Base-by-base conservation (phyloP, 2,329 filamentous ascomycete species). In the Pseudocercospora crystallina region DNA sequence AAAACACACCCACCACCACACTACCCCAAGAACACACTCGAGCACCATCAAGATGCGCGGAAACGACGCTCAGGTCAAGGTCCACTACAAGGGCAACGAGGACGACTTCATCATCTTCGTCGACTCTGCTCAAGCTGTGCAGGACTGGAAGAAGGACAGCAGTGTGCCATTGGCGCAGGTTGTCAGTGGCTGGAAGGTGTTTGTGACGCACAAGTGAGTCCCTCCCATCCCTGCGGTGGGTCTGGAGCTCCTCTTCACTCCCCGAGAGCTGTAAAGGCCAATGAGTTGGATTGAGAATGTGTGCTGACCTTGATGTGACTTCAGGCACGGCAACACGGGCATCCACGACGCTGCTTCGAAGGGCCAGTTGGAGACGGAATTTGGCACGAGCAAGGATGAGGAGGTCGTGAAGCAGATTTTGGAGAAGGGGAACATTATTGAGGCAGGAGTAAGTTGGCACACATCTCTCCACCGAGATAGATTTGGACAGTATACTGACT, bases 131-230 rank as follows among this genome's bases (percentile, higher is more conserved):
- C 69, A 87, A 54, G 77, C 80, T 42, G 84, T 89, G 65, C 78
- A 88, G 72, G 85, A 92, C 71, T 97, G 92, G 92, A 83, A 85
- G 77, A 76, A 69, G 4, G 92, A 97, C 77, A 84, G 82, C 68
- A 85, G 81, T 29, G 76, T 94, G 29, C 87, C 94, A 33, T 76
- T 97, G 41, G 81, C 88, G 1, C 85, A 96, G 65, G 91, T 99
- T 49, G 81, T 97, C 49, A 89, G 85, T 51, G 80, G 87, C 7
- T 97, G 89, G 80, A 89, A 95, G 80, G 79, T 99, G 66, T 95
- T 96, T 66, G 77, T 87, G 37, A 95, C 90, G 32, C 88, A 95
- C 77, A 87, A 86, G 91, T 96, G 80, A 76, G 87, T 58, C 11
- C 10, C 17, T n/a, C 38, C 30, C 49, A 13, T 9, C 36, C 5